phyloP scores from a whole-genome alignment of 257 asterid genomes.

The Solanum sejunctum region DNA sequence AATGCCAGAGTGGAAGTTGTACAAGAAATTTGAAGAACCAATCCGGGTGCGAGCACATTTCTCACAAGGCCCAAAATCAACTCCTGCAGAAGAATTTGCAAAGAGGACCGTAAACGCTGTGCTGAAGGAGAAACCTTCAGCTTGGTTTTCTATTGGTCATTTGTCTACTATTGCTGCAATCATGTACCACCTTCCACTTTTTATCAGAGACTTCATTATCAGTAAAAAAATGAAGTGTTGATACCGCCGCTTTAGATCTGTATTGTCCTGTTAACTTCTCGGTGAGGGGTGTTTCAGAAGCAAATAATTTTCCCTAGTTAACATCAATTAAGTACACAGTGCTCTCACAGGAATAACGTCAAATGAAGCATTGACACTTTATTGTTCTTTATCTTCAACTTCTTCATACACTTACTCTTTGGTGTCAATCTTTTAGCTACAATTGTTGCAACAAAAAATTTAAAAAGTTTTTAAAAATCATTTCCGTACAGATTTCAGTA shows the following conservation, averaged over 20 bases:
- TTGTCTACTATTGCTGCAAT: constrained; percentile 38
- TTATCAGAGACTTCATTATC: constrained; percentile 47
- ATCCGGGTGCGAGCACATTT: constrained; percentile 53
- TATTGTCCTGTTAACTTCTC: background rate
- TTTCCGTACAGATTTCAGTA: background rate
- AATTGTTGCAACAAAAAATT: background rate
- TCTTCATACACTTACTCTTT: background rate
- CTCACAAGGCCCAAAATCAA: constrained; percentile 57
- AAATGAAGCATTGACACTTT: too few relatives aligned
- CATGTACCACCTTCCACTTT: constrained; percentile 49
- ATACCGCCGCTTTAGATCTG: background rate
- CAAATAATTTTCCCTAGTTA: background rate
- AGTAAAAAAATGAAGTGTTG: constrained; percentile 36
- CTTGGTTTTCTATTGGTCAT: constrained; percentile 71
- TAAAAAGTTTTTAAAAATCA: background rate
- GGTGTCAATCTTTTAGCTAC: background rate
- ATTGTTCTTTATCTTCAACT: too few relatives aligned
- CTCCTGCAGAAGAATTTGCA: constrained; percentile 72
- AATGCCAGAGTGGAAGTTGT: constrained; percentile 92
- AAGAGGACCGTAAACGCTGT: constrained; percentile 61
- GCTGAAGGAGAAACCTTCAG: constrained; percentile 53
- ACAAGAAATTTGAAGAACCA: constrained; percentile 53
- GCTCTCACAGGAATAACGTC: background rate
- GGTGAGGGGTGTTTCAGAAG: background rate
- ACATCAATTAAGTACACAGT: background rate